Base-by-base conservation (phyloP, 2,329 filamentous ascomycete species). In the Colletotrichum sp. region DNA sequence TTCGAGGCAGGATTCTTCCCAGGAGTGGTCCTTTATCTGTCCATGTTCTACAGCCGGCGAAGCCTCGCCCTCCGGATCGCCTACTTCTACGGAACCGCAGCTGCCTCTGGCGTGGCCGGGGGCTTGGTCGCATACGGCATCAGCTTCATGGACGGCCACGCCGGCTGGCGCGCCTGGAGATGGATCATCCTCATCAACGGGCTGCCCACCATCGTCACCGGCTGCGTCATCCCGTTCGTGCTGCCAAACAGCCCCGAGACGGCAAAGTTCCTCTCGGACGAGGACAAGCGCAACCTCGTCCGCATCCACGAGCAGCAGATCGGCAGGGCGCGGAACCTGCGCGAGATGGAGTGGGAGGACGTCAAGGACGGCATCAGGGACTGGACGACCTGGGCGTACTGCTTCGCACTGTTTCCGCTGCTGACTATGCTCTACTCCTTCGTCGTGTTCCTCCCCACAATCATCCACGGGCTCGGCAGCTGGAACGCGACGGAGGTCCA, bases 91-190 rank as follows among this genome's bases (percentile, higher is more conserved):
- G 87, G 90, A 12, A 87, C 86, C 4, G 88, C 91, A 3, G 91
- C 92, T 0, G 82, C 93, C 2, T 90, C 92, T 0, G 92, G 92
- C 7, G 91, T 92, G 1, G 92, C 87, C 66, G 92, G 92, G 26
- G 92, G 92, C 1, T 85, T 94, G 0, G 86, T 94, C 1, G 92
- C 92, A 0, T 93, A 92, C 69, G 92, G 86, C 0, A 92, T 94
- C 74, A 90, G 90, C 0, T 90, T 90, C 79, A 91, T 94, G 87
- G 88, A 93, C 72, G 91, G 91, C 1, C 80, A 89, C 12, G 83
- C 85, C 1, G 91, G 91, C 3, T 86, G 89, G 74, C 82, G 85
- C n/a, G 92, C 90, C 1, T 94, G 92, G 92, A 84, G 92, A 63
- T 94, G 92, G 92, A 92, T 93, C 75, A 86, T 94, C 81, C 89